Conservation (phyloP, 140 eudicot genomes). For the Anethum foeniculum region DNA sequence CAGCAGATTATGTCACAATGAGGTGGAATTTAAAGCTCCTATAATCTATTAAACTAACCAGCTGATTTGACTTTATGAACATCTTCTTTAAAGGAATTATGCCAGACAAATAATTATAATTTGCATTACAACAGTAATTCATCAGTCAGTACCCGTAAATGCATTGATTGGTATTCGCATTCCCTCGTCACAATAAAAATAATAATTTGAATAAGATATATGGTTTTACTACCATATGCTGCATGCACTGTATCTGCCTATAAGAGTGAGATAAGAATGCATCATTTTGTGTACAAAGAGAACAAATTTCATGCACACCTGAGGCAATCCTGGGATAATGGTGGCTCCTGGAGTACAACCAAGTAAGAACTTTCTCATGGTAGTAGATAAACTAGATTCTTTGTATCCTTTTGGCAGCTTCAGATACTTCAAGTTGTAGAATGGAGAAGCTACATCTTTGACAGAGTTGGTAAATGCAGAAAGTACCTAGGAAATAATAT, state of each 20-base stretch:
- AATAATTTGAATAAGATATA: no score
- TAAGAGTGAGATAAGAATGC: background rate
- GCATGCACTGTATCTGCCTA: background rate
- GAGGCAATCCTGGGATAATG: background rate
- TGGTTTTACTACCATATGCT: background rate
- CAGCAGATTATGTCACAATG: background rate
- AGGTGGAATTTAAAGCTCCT: background rate
- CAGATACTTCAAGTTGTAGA: background rate
- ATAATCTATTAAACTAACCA: background rate
- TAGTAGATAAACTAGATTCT: background rate
- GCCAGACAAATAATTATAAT: background rate
- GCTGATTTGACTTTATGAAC: no score
- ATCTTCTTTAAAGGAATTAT: background rate
- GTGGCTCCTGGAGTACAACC: background rate
- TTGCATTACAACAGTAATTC: no score
- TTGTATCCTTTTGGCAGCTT: background rate
- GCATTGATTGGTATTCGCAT: background rate
- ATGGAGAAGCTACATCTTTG: background rate
- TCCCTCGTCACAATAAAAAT: background rate
- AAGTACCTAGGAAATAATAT: background rate
- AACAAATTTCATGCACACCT: background rate
- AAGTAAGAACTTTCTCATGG: background rate
- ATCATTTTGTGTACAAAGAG: background rate
- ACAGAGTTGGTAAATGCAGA: background rate
- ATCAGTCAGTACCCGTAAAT: no score